Evolutionary conservation across 208 protist genomes (phyloP).

Genomic region (Herpetomonas samuelpessoai): DNA sequence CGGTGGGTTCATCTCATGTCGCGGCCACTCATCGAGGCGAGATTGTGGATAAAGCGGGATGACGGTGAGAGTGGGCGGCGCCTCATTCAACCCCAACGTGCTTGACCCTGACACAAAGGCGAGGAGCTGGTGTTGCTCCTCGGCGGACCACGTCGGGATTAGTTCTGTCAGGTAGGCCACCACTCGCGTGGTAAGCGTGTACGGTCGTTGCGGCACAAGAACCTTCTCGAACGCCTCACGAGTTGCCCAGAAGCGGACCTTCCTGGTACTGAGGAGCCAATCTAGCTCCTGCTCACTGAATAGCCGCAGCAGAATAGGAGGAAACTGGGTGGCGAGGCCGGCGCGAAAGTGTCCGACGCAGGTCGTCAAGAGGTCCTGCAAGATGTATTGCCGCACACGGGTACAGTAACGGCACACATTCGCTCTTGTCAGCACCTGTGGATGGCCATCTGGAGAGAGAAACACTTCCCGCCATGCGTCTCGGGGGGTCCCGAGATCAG

Average conservation of each 20-base stretch:
- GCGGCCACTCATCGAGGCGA: no score
- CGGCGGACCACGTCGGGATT: slow-evolving; percentile 44
- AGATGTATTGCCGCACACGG: slow-evolving; percentile 37
- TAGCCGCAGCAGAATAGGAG: slow-evolving; percentile 47
- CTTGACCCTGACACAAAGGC: slow-evolving; percentile 80
- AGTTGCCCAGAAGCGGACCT: slow-evolving; percentile 58
- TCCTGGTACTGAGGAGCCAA: slow-evolving; percentile 41
- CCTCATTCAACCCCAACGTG: slow-evolving; percentile 47
- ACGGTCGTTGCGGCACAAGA: slow-evolving; percentile 62
- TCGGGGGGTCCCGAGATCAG: neutral
- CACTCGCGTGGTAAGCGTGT: slow-evolving; percentile 44
- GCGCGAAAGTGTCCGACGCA: slow-evolving; percentile 40
- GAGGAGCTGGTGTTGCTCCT: slow-evolving; percentile 69
- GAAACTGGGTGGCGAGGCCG: slow-evolving; percentile 45
- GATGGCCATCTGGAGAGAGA: neutral
- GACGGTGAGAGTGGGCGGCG: slow-evolving; percentile 68
- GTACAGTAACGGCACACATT: slow-evolving; percentile 53
- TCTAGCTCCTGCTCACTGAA: slow-evolving; percentile 60
- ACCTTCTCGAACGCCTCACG: slow-evolving; percentile 36
- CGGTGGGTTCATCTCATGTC: no score
- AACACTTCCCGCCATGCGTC: no score
- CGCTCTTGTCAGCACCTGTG: slow-evolving; percentile 17
- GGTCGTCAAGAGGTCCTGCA: slow-evolving; percentile 20
- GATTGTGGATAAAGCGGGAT: no score
- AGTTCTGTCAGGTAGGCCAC: slow-evolving; percentile 57